Evolutionary conservation across 2,329 filamentous ascomycete genomes (phyloP).

Genomic region (Colletotrichum shisoi): DNA sequence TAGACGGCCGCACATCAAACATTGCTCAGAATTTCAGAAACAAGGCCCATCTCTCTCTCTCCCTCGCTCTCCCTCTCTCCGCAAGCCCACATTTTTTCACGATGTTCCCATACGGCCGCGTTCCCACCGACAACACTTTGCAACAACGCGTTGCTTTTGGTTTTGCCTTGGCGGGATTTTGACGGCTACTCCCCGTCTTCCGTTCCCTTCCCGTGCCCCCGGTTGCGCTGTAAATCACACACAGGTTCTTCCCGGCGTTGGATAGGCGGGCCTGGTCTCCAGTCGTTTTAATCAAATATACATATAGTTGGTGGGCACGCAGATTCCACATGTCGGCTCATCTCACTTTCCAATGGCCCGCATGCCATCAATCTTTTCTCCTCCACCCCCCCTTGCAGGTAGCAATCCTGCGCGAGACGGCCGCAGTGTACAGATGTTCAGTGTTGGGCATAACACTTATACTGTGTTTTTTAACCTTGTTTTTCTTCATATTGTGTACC

Average conservation of each 20-base stretch:
- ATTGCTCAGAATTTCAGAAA: conserved; percentile 25
- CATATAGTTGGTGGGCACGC: conserved; percentile 7
- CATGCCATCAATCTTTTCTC: not conserved
- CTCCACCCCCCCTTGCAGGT: conserved; percentile 1
- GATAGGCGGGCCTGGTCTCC: not conserved
- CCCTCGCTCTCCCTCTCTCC: conserved; percentile 5
- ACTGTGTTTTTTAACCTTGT: too few relatives aligned
- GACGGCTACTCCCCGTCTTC: too few relatives aligned
- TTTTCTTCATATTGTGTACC: too few relatives aligned
- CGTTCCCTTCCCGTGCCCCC: not conserved
- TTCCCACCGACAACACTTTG: conserved; percentile 4
- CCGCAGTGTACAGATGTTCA: too few relatives aligned
- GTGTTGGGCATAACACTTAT: too few relatives aligned
- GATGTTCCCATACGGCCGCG: not conserved
- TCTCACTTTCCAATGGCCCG: conserved; percentile 10
- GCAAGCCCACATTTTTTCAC: conserved; percentile 20
- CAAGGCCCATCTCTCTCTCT: conserved; percentile 5
- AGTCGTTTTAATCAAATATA: conserved; percentile 13
- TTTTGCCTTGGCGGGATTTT: too few relatives aligned
- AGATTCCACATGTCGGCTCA: conserved; percentile 12
- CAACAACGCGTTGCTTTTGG: not conserved
- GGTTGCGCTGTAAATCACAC: conserved; percentile 9
- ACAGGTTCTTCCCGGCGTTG: not conserved
- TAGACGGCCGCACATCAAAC: conserved; percentile 38
- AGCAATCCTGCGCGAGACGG: not conserved